These are phyloP conservation scores for Microdochium paspali DNA, from an alignment of 2,329 filamentous ascomycete genomes.

Conservation along the genomic window DNA sequence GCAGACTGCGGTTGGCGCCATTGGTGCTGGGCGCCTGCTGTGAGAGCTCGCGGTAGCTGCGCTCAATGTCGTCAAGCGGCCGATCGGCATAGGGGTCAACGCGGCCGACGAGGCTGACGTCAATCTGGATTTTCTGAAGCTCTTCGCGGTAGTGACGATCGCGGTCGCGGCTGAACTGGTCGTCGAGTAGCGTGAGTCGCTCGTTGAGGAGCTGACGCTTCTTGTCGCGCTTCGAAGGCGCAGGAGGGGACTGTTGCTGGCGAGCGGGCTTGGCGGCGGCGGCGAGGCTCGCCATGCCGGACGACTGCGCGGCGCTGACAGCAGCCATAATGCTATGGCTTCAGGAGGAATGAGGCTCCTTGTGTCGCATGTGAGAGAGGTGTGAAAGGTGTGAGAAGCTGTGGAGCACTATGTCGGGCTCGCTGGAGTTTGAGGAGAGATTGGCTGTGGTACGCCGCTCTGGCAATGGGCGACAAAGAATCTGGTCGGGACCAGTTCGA, in stretches of 20 bases:
- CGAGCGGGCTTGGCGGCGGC: conserved; percentile 5
- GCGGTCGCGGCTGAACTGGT: conserved; percentile 11
- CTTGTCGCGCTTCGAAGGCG: conserved; percentile 12
- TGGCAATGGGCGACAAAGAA: too few relatives aligned
- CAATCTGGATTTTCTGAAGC: conserved; percentile 18
- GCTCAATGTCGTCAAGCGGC: conserved; percentile 32
- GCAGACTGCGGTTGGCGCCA: conserved; percentile 41
- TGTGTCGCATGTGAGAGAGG: too few relatives aligned
- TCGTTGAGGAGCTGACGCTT: conserved; percentile 10
- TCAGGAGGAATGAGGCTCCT: too few relatives aligned
- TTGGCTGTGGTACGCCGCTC: too few relatives aligned
- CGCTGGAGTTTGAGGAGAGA: too few relatives aligned
- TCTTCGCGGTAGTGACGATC: conserved; percentile 12
- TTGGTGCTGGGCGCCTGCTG: conserved; percentile 24
- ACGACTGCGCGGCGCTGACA: conserved; percentile 9
- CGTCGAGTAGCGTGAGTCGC: conserved; percentile 7
- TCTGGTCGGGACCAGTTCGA: too few relatives aligned
- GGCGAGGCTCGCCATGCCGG: conserved; percentile 6
- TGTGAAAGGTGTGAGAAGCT: too few relatives aligned
- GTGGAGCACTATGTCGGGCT: too few relatives aligned
- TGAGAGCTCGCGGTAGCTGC: conserved; percentile 27
- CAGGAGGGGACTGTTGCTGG: conserved; percentile 7
- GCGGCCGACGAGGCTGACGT: conserved; percentile 34
- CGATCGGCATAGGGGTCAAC: conserved; percentile 66
- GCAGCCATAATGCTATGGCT: conserved; percentile 8